Evolutionary conservation across 1,284 basidiomycete species (phyloP), one percentile per base, ranked within the genome.

Genomic region (Cutaneotrichosporon dermatis): DNA sequence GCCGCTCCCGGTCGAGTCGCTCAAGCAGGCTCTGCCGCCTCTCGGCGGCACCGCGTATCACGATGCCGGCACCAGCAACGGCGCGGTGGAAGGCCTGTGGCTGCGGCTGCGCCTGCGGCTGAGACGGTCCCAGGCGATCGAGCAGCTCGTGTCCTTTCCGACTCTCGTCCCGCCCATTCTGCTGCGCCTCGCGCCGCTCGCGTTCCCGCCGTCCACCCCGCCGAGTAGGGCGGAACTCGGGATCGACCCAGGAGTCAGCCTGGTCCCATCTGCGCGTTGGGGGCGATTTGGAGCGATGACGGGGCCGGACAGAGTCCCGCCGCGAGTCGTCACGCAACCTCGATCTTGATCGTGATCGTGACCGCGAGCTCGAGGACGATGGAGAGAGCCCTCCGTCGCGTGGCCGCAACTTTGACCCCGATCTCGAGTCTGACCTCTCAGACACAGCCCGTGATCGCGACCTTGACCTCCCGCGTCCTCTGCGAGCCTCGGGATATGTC

Each of bases 221-320:
- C 34, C 50, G 54, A 7, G 54, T 41, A n/a, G 33, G 12, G 36
- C 58, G 41, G 49, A 68, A 69, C 16, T 72, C 69, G 1, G 75
- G 74, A 59, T 77, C 69, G 3, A 76, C 55, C 75, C 75, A 78
- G 7, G 64, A 64, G 61, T 77, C 76, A 6, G 66, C 60, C 54
- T 74, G 58, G 57, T 75, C 63, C 74, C 76, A 76, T 51, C 66
- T 56, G 39, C 63, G 61, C 2, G 43, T 63, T 4, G 59, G 63
- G 39, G 39, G 41, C 9, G 62, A 59, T 13, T 46, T 48, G 2
- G 61, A 59, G 57, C 46, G 34, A 33, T 9, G 33, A 43, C 35
- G 13, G 50, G 37, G 36, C n/a, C 36, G 34, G 48, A 50, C 16
- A 10, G 44, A 45, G 44, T 45, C 44, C 43, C 43, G 15, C 7